Evolutionary conservation across 768 basidiomycete genomes (phyloP).

Genomic region (Mycena rosella): DNA sequence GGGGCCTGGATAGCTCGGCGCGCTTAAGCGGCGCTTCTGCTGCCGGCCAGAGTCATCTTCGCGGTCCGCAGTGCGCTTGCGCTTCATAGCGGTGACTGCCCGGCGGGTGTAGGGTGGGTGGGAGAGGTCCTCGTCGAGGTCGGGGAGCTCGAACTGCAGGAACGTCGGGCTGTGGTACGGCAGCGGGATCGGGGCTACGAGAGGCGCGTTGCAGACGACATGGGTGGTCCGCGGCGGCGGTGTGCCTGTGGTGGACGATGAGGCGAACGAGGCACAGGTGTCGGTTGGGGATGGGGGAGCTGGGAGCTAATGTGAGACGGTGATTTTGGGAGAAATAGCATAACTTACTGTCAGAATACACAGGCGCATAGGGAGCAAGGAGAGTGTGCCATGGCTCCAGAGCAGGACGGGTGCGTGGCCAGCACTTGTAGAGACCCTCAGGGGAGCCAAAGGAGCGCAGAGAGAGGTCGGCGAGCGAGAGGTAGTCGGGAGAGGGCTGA

Average conservation of each 20-base stretch:
- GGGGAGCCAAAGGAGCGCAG: conserved; percentile 32
- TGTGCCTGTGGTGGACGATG: conserved; percentile 39
- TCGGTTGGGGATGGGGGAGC: conserved; percentile 61
- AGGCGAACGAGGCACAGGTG: conserved; percentile 39
- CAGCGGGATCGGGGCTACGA: conserved; percentile 75
- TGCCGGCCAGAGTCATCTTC: conserved; percentile 30
- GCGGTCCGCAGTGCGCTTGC: conserved; percentile 56
- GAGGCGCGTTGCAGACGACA: conserved; percentile 75
- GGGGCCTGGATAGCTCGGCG: conserved; percentile 7
- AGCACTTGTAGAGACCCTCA: conserved; percentile 28
- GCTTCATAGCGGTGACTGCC: conserved; percentile 50
- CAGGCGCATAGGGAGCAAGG: conserved; percentile 34
- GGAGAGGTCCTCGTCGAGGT: conserved; percentile 77
- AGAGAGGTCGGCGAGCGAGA: conserved; percentile 36
- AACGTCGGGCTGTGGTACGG: conserved; percentile 79
- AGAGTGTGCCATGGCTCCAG: conserved; percentile 36
- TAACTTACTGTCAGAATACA: conserved; percentile 45
- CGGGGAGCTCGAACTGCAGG: conserved; percentile 74
- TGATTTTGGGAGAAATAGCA: neutral
- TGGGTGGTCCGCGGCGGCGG: conserved; percentile 51
- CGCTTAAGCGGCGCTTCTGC: conserved; percentile 37
- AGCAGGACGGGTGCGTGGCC: conserved; percentile 31
- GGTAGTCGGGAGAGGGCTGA: conserved; percentile 34
- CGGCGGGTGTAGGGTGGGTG: conserved; percentile 69
- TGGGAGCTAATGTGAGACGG: conserved; percentile 29